Percentiles rank a stretch among this genome's conserved stretches.
Evolutionary conservation across 2,329 filamentous ascomycete species (phyloP).

Genomic region (Cytospora leucostoma): DNA sequence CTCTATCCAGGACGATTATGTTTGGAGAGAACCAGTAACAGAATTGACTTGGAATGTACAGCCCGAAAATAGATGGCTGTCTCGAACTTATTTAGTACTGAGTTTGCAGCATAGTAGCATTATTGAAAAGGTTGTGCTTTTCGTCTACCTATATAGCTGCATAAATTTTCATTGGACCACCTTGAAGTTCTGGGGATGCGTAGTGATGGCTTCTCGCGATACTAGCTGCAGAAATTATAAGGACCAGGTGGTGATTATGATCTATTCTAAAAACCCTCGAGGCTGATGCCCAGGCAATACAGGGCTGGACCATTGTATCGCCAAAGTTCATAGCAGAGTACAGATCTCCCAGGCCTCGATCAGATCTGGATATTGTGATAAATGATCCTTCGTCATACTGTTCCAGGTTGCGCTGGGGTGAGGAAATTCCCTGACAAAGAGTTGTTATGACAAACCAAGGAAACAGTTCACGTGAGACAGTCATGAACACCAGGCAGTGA

Average conservation of each 20-base stretch:
- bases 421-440: not conserved
- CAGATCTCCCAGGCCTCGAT: not conserved
- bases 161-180: not conserved
- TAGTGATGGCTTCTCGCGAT: not conserved
- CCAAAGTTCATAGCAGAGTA: not conserved
- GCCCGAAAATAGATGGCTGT: not conserved
- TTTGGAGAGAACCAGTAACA: not conserved
- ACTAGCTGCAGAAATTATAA: not conserved
- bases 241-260: not conserved
- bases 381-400: not conserved
- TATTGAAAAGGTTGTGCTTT: not conserved
- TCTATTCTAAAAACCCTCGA: not conserved
- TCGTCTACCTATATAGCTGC: not conserved
- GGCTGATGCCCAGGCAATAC: not conserved
- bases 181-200: not conserved
- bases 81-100: not conserved
- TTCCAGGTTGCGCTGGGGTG: not conserved
- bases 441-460: not conserved
- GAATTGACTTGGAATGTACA: too few relatives aligned
- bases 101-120: not conserved
- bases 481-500: not conserved
- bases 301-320: not conserved
- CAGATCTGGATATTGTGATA: not conserved
- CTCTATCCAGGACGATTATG: not conserved
- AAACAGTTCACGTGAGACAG: slow-evolving; percentile 6